These are phyloP conservation scores for Zasmidium cellare DNA, from an alignment of 2,329 filamentous ascomycete genomes.

Conservation along the genomic window DNA sequence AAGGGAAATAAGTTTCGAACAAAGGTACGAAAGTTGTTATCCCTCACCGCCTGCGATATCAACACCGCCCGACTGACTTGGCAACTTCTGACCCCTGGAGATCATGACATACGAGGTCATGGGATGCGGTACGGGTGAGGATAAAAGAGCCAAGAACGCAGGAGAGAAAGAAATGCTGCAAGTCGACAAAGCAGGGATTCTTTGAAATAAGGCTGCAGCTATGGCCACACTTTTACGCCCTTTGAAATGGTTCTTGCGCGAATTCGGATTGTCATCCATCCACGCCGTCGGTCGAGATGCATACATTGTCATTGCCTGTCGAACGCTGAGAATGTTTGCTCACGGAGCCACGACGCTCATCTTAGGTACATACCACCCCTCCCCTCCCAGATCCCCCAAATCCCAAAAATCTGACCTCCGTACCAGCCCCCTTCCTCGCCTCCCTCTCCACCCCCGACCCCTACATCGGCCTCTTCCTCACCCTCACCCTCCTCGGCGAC, in stretches of 20 bases:
- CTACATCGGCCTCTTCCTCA: conserved; percentile 18
- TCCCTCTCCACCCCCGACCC: conserved; percentile 14
- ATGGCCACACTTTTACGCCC: background rate
- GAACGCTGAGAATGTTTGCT: conserved; percentile 29
- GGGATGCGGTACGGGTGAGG: too few relatives aligned
- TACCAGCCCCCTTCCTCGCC: conserved; percentile 19
- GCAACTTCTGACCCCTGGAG: too few relatives aligned
- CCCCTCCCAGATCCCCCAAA: too few relatives aligned
- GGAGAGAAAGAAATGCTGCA: too few relatives aligned
- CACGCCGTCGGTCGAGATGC: conserved; percentile 39
- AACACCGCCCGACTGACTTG: too few relatives aligned
- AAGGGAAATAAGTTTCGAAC: too few relatives aligned
- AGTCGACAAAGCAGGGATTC: too few relatives aligned
- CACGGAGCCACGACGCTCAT: conserved; percentile 18
- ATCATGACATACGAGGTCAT: too few relatives aligned
- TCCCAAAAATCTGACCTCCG: background rate
- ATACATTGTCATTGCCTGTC: conserved; percentile 51
- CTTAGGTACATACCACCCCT: conserved; percentile 7
- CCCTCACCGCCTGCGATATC: too few relatives aligned
- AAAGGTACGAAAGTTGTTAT: too few relatives aligned
- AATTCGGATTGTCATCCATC: conserved; percentile 17
- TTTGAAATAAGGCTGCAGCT: background rate
- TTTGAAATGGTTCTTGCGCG: conserved; percentile 17
- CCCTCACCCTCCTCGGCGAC: conserved; percentile 11
- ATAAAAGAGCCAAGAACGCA: too few relatives aligned